These are phyloP conservation scores for Pythium rhizo-oryzae DNA, from an alignment of 352 stramenopile genomes.

Conservation along the genomic window DNA sequence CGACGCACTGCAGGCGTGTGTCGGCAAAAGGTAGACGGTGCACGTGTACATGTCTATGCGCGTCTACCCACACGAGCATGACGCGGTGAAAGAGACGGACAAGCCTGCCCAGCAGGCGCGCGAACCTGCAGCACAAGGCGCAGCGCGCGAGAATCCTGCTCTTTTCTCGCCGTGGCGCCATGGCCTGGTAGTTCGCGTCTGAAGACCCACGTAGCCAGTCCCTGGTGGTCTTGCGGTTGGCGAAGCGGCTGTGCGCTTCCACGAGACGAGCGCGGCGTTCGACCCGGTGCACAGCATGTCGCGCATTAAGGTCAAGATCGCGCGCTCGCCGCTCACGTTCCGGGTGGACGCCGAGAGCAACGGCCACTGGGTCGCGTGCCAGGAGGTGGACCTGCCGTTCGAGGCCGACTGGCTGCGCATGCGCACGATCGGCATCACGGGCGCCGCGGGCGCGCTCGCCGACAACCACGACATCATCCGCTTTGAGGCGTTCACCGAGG, in stretches of 20 bases:
- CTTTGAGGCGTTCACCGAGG: conserved; percentile 73
- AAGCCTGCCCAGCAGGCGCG: no score
- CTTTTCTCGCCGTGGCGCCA: no score
- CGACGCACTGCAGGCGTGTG: no score
- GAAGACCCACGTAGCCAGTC: no score
- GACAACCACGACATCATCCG: conserved; percentile 89
- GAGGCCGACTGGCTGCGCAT: conserved; percentile 56
- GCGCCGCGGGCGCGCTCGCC: conserved; percentile 70
- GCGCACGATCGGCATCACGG: conserved; percentile 76
- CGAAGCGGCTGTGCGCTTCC: conserved; percentile 77
- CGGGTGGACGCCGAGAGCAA: conserved; percentile 68
- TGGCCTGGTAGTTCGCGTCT: no score
- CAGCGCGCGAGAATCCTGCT: no score
- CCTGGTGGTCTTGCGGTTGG: no score
- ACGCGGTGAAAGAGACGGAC: no score
- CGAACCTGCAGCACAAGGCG: no score
- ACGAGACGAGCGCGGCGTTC: conserved; percentile 79
- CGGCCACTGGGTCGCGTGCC: conserved; percentile 66
- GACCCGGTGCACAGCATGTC: conserved; percentile 82
- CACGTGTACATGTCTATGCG: no score
- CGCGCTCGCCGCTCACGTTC: conserved; percentile 52
- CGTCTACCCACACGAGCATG: no score
- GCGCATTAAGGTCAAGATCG: conserved; percentile 77
- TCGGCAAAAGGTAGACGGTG: no score
- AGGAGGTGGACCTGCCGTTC: conserved; percentile 70